phyloP scores from a whole-genome alignment of 2,329 filamentous ascomycete genomes.

The Penicillium sp. region DNA sequence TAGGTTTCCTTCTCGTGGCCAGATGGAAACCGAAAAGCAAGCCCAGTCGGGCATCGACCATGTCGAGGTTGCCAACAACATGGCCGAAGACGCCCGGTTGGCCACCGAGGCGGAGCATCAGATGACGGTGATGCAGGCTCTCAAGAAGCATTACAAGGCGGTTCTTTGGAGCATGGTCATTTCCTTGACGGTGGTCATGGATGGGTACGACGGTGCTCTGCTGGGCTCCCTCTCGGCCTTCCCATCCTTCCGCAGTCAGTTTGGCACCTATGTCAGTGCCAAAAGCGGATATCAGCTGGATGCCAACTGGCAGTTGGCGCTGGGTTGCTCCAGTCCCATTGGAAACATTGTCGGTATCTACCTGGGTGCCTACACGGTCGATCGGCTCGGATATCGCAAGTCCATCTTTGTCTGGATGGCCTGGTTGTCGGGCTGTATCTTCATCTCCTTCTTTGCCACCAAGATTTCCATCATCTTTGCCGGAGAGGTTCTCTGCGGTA shows the following conservation, averaged over 20 bases:
- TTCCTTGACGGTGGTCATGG: conserved; percentile 44
- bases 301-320: conserved; percentile 32
- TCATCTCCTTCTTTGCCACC: conserved; percentile 39
- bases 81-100: conserved; percentile 19
- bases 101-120: conserved; percentile 1
- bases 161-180: conserved; percentile 29
- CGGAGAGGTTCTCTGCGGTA: conserved; percentile 36
- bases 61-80: conserved; percentile 6
- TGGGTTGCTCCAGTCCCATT: conserved; percentile 29
- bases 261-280: conserved; percentile 3
- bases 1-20: background rate
- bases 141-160: conserved; percentile 3
- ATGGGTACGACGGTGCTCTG: conserved; percentile 29
- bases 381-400: conserved; percentile 15
- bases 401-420: conserved; percentile 18
- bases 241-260: background rate
- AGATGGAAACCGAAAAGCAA: background rate
- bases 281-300: conserved; percentile 26
- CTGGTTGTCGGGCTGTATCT: conserved; percentile 25
- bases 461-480: conserved; percentile 31
- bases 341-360: conserved; percentile 27
- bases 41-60: background rate
- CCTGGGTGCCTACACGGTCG: conserved; percentile 15
- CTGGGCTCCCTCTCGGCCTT: conserved; percentile 15
- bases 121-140: conserved; percentile 15